phyloP scores from a whole-genome alignment of 176 grass and related monocot species.

The Aegilops longissima region DNA sequence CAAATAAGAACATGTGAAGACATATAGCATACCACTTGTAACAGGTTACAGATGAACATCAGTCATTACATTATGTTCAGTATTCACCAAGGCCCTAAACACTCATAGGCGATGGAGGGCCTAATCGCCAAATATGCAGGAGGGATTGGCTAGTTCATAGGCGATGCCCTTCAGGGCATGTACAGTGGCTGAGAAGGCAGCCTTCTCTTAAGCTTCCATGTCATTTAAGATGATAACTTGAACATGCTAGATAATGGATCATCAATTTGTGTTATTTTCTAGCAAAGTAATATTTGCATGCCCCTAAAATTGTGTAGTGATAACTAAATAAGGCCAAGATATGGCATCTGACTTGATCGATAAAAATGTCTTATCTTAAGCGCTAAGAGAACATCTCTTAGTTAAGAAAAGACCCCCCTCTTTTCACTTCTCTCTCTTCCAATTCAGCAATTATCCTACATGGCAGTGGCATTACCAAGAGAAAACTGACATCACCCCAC shows the following conservation, averaged over 20 bases:
- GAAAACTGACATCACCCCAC: not conserved
- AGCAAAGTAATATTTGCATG: not conserved
- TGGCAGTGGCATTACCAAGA: not conserved
- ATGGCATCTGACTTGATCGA: not conserved
- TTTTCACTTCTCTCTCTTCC: not conserved
- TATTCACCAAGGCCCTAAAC: not conserved
- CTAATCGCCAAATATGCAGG: not conserved
- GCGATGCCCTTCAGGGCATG: not conserved
- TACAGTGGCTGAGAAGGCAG: not conserved
- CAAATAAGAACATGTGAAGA: not conserved
- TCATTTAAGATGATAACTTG: not conserved
- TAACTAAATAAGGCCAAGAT: not conserved
- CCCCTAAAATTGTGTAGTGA: not conserved
- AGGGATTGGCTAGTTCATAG: not conserved
- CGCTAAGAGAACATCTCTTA: too few species aligned
- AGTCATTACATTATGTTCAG: not conserved
- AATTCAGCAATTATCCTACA: too few species aligned
- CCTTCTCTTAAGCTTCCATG: not conserved
- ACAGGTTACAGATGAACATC: conserved; percentile 1
- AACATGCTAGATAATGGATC: not conserved
- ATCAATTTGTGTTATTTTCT: not conserved
- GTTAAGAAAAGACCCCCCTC: too few species aligned
- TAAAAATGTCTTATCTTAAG: not conserved
- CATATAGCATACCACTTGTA: not conserved
- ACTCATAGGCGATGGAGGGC: not conserved